phyloP scores from a whole-genome alignment of 1,284 basidiomycete genomes.

The Sphaerobolus stellatus region DNA sequence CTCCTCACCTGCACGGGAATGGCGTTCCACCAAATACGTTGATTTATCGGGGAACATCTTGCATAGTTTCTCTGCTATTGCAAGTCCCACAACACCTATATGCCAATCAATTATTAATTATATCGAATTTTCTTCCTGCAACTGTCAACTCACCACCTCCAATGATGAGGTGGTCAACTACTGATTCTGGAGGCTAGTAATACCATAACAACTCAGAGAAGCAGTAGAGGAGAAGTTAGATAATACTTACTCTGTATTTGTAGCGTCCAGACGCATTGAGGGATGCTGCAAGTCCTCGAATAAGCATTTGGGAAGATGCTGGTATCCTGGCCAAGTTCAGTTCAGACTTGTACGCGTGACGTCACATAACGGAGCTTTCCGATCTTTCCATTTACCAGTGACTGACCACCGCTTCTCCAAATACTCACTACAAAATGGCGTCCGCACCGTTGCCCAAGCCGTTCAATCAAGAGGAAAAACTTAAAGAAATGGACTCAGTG shows the following conservation, averaged over 20 bases:
- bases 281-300: slow-evolving; percentile 56
- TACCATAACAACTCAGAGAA: not conserved
- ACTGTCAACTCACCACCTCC: slow-evolving; percentile 71
- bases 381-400: too few species aligned
- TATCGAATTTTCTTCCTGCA: too few species aligned
- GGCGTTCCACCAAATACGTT: slow-evolving; percentile 85
- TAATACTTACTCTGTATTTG: slow-evolving; percentile 55
- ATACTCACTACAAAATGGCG: not conserved
- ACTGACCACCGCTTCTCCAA: too few species aligned
- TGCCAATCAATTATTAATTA: not conserved
- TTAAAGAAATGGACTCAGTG: slow-evolving; percentile 53
- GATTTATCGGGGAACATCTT: slow-evolving; percentile 68
- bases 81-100: slow-evolving; percentile 83
- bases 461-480: slow-evolving; percentile 43
- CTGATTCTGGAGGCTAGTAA: slow-evolving; percentile 61
- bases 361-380: too few species aligned
- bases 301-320: slow-evolving; percentile 18
- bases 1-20: slow-evolving; percentile 72
- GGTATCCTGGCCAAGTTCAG: too few species aligned
- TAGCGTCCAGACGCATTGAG: slow-evolving; percentile 62
- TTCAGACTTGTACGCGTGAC: too few species aligned
- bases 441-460: slow-evolving; percentile 33
- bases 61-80: slow-evolving; percentile 77
- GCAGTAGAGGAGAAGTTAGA: not conserved
- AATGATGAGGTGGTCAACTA: slow-evolving; percentile 89